Percentiles rank a stretch among this genome's conserved stretches.
Evolutionary conservation across 192 early-diverging fungal species (phyloP).

Genomic region (Coemansia sp.): DNA sequence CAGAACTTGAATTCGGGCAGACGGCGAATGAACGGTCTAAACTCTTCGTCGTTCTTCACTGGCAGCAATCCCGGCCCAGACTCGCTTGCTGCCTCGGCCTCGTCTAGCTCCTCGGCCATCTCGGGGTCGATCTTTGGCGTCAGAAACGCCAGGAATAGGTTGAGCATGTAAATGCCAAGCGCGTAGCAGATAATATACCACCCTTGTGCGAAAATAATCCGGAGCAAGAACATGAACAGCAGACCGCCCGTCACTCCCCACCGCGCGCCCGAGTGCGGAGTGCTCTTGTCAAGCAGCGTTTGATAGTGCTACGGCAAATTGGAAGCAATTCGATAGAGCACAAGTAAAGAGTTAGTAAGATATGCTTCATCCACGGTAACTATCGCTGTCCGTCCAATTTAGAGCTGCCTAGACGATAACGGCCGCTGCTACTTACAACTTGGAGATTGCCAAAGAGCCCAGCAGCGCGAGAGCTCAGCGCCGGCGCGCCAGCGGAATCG

Average conservation of each 20-base stretch:
- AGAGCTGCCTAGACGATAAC: not conserved
- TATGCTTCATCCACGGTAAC: not conserved
- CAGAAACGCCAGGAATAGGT: slow-evolving; percentile 93
- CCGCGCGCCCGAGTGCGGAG: slow-evolving; percentile 74
- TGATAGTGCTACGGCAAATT: slow-evolving; percentile 68
- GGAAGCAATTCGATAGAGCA: not conserved
- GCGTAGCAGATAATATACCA: slow-evolving; percentile 98
- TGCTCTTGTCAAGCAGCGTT: slow-evolving; percentile 78
- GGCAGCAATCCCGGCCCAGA: slow-evolving; percentile 71
- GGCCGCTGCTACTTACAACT: slow-evolving; percentile 16
- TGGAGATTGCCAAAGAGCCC: slow-evolving; percentile 36
- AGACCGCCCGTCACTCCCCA: slow-evolving; percentile 72
- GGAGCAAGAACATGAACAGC: slow-evolving; percentile 70
- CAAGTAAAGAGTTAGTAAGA: not conserved
- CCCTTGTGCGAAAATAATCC: slow-evolving; percentile 84
- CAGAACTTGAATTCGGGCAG: slow-evolving; percentile 99
- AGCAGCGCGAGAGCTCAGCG: slow-evolving; percentile 45
- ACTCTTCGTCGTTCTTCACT: slow-evolving; percentile 90
- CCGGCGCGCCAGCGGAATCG: slow-evolving; percentile 44
- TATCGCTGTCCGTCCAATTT: not conserved
- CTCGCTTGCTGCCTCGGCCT: slow-evolving; percentile 52
- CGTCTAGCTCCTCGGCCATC: slow-evolving; percentile 53
- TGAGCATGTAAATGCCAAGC: slow-evolving; percentile 93
- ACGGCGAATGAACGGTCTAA: slow-evolving; percentile 94
- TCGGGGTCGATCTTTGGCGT: slow-evolving; percentile 95